phyloP scores from a whole-genome alignment of 116 monocot genomes.

The Iris pallida region DNA sequence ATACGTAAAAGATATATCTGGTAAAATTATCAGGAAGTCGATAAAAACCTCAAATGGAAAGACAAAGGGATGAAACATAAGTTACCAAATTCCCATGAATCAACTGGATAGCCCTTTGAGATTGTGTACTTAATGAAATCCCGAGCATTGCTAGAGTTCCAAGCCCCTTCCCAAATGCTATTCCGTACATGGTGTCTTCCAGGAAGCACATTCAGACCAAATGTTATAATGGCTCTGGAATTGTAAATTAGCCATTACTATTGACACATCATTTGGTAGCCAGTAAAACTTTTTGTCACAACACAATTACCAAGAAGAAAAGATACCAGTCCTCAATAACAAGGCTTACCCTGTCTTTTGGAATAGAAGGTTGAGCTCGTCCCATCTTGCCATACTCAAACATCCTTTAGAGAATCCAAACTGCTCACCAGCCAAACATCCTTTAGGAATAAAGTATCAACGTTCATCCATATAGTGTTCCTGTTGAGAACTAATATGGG shows the following conservation, averaged over 20 bases:
- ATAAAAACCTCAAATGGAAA: neutral
- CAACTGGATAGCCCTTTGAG: conserved; percentile 64
- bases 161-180: conserved; percentile 51
- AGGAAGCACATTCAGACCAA: conserved; percentile 77
- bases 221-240: conserved; percentile 73
- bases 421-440: conserved; percentile 39
- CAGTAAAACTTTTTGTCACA: neutral
- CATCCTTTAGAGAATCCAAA: conserved; percentile 79
- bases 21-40: neutral
- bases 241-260: neutral
- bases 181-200: conserved; percentile 39
- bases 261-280: neutral
- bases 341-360: conserved; percentile 47
- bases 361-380: conserved; percentile 54
- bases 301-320: neutral
- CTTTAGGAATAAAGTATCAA: too few relatives aligned
- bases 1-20: neutral
- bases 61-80: conserved; percentile 1
- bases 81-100: conserved; percentile 95
- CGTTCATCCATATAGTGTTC: too few relatives aligned
- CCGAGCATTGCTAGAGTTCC: conserved; percentile 81
- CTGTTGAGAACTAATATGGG: too few relatives aligned
- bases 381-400: conserved; percentile 65
- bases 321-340: neutral
- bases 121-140: conserved; percentile 75